Percentiles rank a stretch among this genome's conserved stretches.
phyloP scores from a whole-genome alignment of 192 early-diverging fungal genomes.

The Pilobolus umbonatus region DNA sequence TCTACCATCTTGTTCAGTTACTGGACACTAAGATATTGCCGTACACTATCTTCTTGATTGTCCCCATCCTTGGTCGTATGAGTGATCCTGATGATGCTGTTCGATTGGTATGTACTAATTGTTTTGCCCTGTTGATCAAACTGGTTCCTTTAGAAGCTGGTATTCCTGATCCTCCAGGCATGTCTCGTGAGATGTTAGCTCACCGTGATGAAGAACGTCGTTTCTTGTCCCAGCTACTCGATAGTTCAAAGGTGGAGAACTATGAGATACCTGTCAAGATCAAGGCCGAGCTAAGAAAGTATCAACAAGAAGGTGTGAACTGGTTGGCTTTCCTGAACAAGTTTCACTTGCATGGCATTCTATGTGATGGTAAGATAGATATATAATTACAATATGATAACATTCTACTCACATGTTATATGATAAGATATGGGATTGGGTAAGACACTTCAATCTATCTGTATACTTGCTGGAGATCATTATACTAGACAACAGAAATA shows the following conservation, averaged over 20 bases:
- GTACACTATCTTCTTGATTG: slow-evolving; percentile 96
- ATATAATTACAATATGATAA: neutral
- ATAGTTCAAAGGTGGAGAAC: slow-evolving; percentile 80
- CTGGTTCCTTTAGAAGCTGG: slow-evolving; percentile 94
- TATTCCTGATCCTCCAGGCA: slow-evolving; percentile 88
- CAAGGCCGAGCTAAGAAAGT: slow-evolving; percentile 88
- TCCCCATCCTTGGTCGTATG: slow-evolving; percentile 95
- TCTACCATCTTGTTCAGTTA: slow-evolving; percentile 73
- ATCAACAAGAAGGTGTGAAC: slow-evolving; percentile 98
- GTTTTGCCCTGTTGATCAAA: slow-evolving; percentile 94
- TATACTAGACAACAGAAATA: slow-evolving; percentile 59
- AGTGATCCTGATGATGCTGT: slow-evolving; percentile 90
- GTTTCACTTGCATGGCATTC: slow-evolving; percentile 94
- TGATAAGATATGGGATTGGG: slow-evolving; percentile 92
- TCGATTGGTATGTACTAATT: slow-evolving; percentile 85
- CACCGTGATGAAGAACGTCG: slow-evolving; percentile 85
- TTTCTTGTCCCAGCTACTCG: slow-evolving; percentile 93
- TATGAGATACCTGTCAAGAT: slow-evolving; percentile 85
- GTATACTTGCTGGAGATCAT: slow-evolving; percentile 90
- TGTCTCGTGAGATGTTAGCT: slow-evolving; percentile 71
- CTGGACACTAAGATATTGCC: slow-evolving; percentile 83
- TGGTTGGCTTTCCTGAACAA: slow-evolving; percentile 98
- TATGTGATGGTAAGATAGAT: slow-evolving; percentile 77
- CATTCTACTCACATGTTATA: neutral
- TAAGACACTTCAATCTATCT: slow-evolving; percentile 96